A percentile compares a stretch with the other conserved stretches of the same genome.
Evolutionary conservation across 164 flowering plant genomes (phyloP).

Genomic region (Houttuynia cordata): DNA sequence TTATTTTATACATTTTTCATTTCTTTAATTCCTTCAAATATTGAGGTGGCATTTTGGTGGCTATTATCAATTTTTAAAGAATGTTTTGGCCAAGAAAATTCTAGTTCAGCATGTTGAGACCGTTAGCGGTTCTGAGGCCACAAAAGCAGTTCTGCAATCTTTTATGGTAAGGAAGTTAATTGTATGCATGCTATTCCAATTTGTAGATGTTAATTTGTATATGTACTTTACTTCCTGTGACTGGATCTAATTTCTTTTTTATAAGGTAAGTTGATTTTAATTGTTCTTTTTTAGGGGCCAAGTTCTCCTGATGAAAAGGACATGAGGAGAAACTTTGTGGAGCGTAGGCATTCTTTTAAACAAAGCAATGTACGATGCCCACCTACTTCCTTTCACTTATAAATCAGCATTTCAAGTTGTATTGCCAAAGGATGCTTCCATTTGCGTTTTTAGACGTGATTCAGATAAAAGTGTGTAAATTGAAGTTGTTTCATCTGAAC

Average conservation of each 20-base stretch:
- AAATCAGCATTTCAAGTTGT: neutral
- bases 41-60: too few relatives aligned
- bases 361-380: constrained; percentile 37
- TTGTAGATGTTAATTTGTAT: neutral
- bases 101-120: constrained; percentile 75
- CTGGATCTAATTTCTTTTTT: neutral
- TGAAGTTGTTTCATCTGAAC: neutral
- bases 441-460: neutral
- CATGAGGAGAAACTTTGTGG: constrained; percentile 26
- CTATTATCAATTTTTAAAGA: constrained; percentile 18
- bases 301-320: constrained; percentile 14
- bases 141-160: constrained; percentile 38
- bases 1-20: too few relatives aligned
- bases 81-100: constrained; percentile 36
- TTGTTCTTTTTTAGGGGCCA: constrained; percentile 20
- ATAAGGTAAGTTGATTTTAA: neutral
- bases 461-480: neutral
- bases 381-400: too few relatives aligned
- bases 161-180: constrained; percentile 37
- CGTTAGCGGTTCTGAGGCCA: constrained; percentile 37
- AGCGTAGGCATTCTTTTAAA: constrained; percentile 30
- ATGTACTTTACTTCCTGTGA: neutral
- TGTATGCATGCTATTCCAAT: neutral
- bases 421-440: neutral
- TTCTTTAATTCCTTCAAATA: too few relatives aligned